Evolutionary conservation across 1,284 basidiomycete genomes (phyloP).

Genomic region (Cerrena zonata): DNA sequence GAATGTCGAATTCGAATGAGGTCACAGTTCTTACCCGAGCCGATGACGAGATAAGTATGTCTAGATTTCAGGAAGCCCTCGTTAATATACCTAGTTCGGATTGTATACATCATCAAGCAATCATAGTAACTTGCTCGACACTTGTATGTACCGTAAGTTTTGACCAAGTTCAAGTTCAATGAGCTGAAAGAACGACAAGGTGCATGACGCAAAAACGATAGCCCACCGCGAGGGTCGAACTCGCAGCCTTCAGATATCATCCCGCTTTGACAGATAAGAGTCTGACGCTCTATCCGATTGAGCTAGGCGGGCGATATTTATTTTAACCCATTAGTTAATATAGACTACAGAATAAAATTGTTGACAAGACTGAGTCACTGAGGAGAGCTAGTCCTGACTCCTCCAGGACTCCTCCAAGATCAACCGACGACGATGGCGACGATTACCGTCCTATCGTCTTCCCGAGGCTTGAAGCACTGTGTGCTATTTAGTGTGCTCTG

Average conservation of each 20-base stretch:
- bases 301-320: conserved; percentile 62
- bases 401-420: conserved; percentile 10
- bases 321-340: not conserved
- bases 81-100: too few species aligned
- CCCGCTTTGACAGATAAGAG: conserved; percentile 40
- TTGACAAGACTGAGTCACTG: not conserved
- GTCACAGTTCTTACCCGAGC: too few species aligned
- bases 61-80: too few species aligned
- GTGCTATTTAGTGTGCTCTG: conserved; percentile 11
- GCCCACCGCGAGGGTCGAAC: conserved; percentile 85
- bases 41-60: too few species aligned
- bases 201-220: too few species aligned
- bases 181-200: too few species aligned
- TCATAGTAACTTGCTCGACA: too few species aligned
- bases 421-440: conserved; percentile 12
- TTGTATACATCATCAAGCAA: too few species aligned
- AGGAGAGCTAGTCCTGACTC: conserved; percentile 3
- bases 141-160: too few species aligned
- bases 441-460: conserved; percentile 15
- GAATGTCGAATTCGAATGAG: too few species aligned
- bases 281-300: conserved; percentile 85
- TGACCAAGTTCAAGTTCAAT: too few species aligned
- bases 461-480: conserved; percentile 22
- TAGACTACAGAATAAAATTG: not conserved
- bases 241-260: conserved; percentile 73